These are phyloP conservation scores for Graphiopsis chlorocephala DNA, from an alignment of 2,329 filamentous ascomycete species.

Conservation along the genomic window DNA sequence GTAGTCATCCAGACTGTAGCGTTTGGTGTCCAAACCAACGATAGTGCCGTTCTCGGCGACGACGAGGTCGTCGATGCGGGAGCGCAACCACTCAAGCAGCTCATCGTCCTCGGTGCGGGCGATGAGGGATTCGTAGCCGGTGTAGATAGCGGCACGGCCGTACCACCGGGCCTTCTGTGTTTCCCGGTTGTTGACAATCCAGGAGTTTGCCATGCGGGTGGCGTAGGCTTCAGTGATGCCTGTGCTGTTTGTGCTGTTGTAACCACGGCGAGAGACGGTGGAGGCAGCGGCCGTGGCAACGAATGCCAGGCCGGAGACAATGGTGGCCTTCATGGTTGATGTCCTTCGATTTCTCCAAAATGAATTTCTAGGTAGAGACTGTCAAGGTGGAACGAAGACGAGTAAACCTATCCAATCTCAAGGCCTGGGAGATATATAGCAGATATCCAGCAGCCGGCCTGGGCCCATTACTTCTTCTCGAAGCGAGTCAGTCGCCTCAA, in stretches of 20 bases:
- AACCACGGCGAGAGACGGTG: background rate
- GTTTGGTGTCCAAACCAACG: conserved; percentile 45
- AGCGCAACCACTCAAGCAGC: conserved; percentile 22
- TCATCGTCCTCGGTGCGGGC: conserved; percentile 19
- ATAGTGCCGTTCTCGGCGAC: conserved; percentile 50
- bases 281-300: background rate
- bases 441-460: background rate
- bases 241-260: background rate
- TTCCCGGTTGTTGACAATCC: conserved; percentile 8
- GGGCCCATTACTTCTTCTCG: background rate
- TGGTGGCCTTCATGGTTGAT: background rate
- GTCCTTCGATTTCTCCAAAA: background rate
- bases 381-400: background rate
- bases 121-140: conserved; percentile 21
- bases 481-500: background rate
- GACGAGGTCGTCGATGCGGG: conserved; percentile 39
- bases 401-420: background rate
- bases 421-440: background rate
- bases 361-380: background rate
- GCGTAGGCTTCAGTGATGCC: conserved; percentile 4
- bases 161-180: background rate
- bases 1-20: conserved; percentile 44
- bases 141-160: conserved; percentile 20
- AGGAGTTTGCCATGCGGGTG: conserved; percentile 3
- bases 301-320: background rate